Evolutionary conservation across 1,284 basidiomycete species (phyloP), one percentile per base, ranked within the genome.

Genomic region (Coniferiporia sulphurascens): DNA sequence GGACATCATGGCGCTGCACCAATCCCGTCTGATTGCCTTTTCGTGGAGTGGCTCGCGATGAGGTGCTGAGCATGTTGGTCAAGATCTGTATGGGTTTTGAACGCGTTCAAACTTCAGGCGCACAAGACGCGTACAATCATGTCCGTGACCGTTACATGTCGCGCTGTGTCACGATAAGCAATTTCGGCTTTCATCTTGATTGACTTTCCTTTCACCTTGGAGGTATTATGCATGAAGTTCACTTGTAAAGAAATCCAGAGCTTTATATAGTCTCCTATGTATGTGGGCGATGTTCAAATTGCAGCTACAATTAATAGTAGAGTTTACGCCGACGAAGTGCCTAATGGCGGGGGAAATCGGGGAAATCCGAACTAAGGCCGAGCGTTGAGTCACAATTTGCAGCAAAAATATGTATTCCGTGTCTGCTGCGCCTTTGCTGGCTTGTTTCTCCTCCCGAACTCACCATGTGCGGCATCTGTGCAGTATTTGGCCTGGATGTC

Each of bases 401-500:
- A 41, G 27, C 27, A 27, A 27, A 27, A 41, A 41, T 41, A 41
- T 41, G 27, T 41, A 41, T 12, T 41, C 15, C 38, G 38, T 41
- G 5, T 27, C 27, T 27, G 27, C 5, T 27, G 27, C 27, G 27
- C 27, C 27, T 5, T 27, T 27, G 27, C 27, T 27, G 27, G 27
- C 27, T 27, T 27, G 27, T 27, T 27, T 8, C 9, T 8, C 38
- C 38, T 41, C 38, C 15, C 7, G 15, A 12, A 3, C 38, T 41
- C 38, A 56, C 44, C 44, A 95, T 96, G 93, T 96, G 93, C 72
- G 93, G 93, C 65, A 96, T 96, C 69, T 79, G 94, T 67, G 90
- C 87, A 64, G 86, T 86, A 57, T 92, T 95, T 71, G 85, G 87
- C 65, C 73, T 94, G 63, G 82, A 88, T 62, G 87, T 86, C 63